A percentile compares a stretch with the other conserved stretches of the same genome.
Evolutionary conservation across 371 early-diverging fungal genomes (phyloP).

Genomic region (Capillidium heterosporum): DNA sequence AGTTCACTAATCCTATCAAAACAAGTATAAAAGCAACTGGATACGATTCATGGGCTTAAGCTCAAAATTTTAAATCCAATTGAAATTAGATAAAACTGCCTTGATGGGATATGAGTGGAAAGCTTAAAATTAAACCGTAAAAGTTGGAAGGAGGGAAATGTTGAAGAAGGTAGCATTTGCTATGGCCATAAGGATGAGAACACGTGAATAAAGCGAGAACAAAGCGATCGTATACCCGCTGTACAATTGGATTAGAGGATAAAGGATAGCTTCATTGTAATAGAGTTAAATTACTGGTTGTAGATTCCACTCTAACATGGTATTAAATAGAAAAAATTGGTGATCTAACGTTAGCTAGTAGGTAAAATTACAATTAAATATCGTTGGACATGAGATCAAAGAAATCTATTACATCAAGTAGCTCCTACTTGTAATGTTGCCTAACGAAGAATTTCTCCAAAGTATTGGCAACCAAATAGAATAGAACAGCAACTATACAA

Average conservation of each 20-base stretch:
- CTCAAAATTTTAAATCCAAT: background rate
- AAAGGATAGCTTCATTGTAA: background rate
- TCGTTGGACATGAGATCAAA: slow-evolving; percentile 48
- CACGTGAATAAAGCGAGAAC: slow-evolving; percentile 43
- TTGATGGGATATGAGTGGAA: slow-evolving; percentile 35
- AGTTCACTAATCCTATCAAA: slow-evolving; percentile 36
- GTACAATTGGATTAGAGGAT: slow-evolving; percentile 28
- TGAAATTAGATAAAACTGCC: slow-evolving; percentile 7
- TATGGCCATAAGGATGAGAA: slow-evolving; percentile 42
- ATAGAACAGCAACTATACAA: slow-evolving; percentile 41
- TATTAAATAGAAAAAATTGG: slow-evolving; percentile 2
- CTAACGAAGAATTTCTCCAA: slow-evolving; percentile 45
- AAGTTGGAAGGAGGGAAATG: slow-evolving; percentile 55
- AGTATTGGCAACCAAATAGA: slow-evolving; percentile 49
- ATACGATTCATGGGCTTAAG: slow-evolving; percentile 28
- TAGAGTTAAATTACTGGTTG: slow-evolving; percentile 6
- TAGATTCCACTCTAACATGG: slow-evolving; percentile 33
- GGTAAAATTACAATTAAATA: slow-evolving; percentile 29
- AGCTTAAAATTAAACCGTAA: slow-evolving; percentile 47
- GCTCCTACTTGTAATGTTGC: slow-evolving; percentile 43
- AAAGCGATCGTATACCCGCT: slow-evolving; percentile 38
- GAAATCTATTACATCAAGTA: slow-evolving; percentile 44
- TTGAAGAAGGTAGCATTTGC: slow-evolving; percentile 59
- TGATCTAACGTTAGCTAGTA: too few relatives aligned
- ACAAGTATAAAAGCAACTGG: slow-evolving; percentile 41